Percentiles rank a stretch among this genome's conserved stretches.
These are phyloP conservation scores for Endocalyx cinctus DNA, from an alignment of 2,329 filamentous ascomycete genomes.

Conservation along the genomic window DNA sequence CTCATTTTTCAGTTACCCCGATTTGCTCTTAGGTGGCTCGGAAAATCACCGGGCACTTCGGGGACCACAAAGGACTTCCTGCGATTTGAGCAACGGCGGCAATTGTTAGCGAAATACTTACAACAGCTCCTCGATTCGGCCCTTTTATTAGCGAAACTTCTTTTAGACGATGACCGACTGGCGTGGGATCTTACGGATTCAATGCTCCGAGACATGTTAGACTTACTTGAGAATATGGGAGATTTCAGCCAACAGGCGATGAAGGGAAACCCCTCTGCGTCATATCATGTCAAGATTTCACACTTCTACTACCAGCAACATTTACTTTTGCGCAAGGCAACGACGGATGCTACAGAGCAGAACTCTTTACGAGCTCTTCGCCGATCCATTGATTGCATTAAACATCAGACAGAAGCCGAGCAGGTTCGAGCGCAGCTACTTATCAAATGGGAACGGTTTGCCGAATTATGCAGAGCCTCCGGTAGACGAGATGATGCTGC, in stretches of 20 bases:
- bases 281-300: conserved; percentile 62
- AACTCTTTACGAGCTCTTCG: conserved; percentile 53
- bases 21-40: conserved; percentile 58
- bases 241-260: conserved; percentile 25
- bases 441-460: conserved; percentile 63
- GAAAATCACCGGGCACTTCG: conserved; percentile 48
- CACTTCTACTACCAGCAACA: conserved; percentile 67
- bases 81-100: conserved; percentile 57
- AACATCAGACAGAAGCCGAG: conserved; percentile 48
- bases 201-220: conserved; percentile 51
- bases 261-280: conserved; percentile 27
- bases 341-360: conserved; percentile 35
- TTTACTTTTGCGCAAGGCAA: conserved; percentile 43
- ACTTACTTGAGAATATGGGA: conserved; percentile 49
- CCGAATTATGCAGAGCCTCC: conserved; percentile 51
- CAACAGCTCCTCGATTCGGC: conserved; percentile 56
- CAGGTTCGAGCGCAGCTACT: conserved; percentile 56
- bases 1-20: conserved; percentile 56
- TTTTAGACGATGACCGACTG: conserved; percentile 42
- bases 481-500: conserved; percentile 54
- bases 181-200: conserved; percentile 54
- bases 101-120: conserved; percentile 47
- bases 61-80: conserved; percentile 52
- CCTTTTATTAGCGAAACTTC: conserved; percentile 50
- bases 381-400: conserved; percentile 60